These are phyloP conservation scores for Aspergillus pseudotamarii DNA, from an alignment of 2,329 filamentous ascomycete genomes.

Conservation along the genomic window DNA sequence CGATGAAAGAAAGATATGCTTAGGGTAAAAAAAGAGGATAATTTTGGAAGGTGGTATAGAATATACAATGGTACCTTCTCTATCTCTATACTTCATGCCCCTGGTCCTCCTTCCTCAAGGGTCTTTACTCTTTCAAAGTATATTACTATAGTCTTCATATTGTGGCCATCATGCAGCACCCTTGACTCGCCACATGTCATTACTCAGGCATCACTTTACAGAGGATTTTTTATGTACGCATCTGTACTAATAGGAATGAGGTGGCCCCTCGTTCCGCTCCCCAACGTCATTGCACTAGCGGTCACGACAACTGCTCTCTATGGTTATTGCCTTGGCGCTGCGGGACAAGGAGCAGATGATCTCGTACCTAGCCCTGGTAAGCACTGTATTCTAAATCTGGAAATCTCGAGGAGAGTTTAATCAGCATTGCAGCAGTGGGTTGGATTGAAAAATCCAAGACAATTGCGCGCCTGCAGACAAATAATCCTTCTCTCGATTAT, in stretches of 20 bases:
- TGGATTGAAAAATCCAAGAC: constrained; percentile 6
- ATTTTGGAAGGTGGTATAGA: not conserved
- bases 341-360: not conserved
- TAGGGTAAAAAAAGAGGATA: not conserved
- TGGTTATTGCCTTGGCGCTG: not conserved
- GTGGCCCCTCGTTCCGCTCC: not conserved
- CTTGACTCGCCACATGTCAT: not conserved
- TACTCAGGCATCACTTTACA: not conserved
- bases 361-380: not conserved
- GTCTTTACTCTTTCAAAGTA: not conserved
- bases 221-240: not conserved
- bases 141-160: not conserved
- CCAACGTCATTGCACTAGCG: not conserved
- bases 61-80: not conserved
- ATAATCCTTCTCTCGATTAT: constrained; percentile 21
- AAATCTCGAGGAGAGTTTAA: too few relatives aligned
- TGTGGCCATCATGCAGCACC: not conserved
- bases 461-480: constrained; percentile 5
- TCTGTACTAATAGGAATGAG: not conserved
- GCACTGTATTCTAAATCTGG: not conserved
- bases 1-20: not conserved
- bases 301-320: not conserved
- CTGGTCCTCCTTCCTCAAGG: not conserved
- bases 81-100: not conserved
- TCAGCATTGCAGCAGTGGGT: not conserved